Evolutionary conservation across 331 rosid species (phyloP).

Genomic region (Phaseolus coccineus): DNA sequence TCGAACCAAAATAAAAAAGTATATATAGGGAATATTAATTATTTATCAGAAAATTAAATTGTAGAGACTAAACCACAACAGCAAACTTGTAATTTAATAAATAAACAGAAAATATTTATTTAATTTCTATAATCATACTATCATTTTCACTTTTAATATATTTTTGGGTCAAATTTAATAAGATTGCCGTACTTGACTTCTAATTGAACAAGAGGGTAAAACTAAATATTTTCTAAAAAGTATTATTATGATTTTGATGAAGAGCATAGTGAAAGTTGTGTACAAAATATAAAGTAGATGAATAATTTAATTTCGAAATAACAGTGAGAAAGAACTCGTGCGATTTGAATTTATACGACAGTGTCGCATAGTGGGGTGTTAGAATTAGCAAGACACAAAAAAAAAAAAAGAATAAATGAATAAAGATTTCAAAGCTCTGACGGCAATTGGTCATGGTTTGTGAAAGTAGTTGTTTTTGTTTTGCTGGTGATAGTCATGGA

Average conservation of each 20-base stretch:
- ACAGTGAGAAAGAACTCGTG: background rate
- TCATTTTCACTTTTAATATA: background rate
- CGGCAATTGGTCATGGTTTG: conserved; percentile 26
- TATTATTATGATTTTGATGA: background rate
- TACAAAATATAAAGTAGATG: background rate
- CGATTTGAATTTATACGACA: background rate
- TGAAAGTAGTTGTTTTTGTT: conserved; percentile 39
- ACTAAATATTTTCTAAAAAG: background rate
- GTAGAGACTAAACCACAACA: too few relatives aligned
- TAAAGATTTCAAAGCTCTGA: background rate
- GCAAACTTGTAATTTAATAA: too few relatives aligned
- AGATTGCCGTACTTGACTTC: background rate
- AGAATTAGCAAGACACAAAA: background rate
- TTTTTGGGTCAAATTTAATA: background rate
- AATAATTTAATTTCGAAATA: background rate
- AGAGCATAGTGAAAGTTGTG: background rate
- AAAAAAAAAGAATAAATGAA: background rate
- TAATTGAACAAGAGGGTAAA: background rate
- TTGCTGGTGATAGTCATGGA: conserved; percentile 31
- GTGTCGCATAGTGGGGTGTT: background rate
- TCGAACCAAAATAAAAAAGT: too few relatives aligned
- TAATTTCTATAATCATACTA: background rate
- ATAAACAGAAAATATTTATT: too few relatives aligned
- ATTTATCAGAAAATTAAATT: too few relatives aligned
- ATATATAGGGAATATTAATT: too few relatives aligned